A percentile compares a stretch with the other conserved stretches of the same genome.
Conservation (phyloP, 1,284 basidiomycete species). For the Heterobasidion occidentale region DNA sequence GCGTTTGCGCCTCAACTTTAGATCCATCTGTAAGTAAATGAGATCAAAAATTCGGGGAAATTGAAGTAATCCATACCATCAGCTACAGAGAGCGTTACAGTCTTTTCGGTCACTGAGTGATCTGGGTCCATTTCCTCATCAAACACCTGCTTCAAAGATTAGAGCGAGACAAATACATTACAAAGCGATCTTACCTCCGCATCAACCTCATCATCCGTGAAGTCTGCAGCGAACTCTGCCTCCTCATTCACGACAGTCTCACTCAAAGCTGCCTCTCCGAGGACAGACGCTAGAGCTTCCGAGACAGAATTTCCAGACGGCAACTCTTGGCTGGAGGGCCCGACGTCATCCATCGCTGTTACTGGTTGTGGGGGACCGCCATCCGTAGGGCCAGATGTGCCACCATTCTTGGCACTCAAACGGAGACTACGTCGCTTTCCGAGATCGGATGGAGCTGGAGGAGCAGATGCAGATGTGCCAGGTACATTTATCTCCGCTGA, state of each 20-base stretch:
- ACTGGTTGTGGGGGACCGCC: slow-evolving; percentile 6
- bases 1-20: slow-evolving; percentile 91
- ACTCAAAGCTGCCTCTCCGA: slow-evolving; percentile 31
- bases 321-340: slow-evolving; percentile 13
- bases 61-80: slow-evolving; percentile 46
- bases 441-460: slow-evolving; percentile 18
- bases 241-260: slow-evolving; percentile 53
- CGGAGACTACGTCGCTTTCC: slow-evolving; percentile 75
- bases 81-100: slow-evolving; percentile 76
- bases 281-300: slow-evolving; percentile 20
- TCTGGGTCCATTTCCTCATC: slow-evolving; percentile 71
- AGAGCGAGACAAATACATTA: slow-evolving; percentile 2
- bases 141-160: slow-evolving; percentile 38
- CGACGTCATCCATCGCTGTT: slow-evolving; percentile 11
- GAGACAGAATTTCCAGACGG: slow-evolving; percentile 14
- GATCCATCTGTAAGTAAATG: slow-evolving; percentile 58
- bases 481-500: slow-evolving; percentile 22
- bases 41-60: background rate
- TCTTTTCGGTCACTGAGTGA: slow-evolving; percentile 64
- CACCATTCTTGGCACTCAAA: slow-evolving; percentile 61
- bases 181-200: slow-evolving; percentile 44
- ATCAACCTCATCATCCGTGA: slow-evolving; percentile 77
- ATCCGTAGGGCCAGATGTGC: slow-evolving; percentile 7
- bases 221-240: slow-evolving; percentile 58
- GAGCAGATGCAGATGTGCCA: slow-evolving; percentile 25